Evolutionary conservation across 129 eudicot species (phyloP).

Genomic region (Centaurea solstitialis): DNA sequence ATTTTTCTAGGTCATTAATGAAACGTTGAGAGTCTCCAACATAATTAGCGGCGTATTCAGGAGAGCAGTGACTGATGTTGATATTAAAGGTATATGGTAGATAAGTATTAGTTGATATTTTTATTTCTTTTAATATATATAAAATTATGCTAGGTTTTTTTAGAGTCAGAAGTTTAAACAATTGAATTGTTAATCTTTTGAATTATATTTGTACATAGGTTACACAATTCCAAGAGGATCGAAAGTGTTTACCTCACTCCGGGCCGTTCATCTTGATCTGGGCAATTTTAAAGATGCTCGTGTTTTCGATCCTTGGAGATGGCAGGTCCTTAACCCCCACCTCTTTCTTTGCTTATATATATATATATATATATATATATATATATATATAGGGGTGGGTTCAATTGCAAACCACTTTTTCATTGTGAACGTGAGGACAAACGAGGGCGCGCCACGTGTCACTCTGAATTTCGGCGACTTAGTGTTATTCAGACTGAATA

Average conservation of each 20-base stretch:
- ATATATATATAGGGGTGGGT: no score
- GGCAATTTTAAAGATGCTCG: constrained; percentile 86
- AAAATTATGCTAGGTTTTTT: neutral
- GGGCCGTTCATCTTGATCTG: constrained; percentile 77
- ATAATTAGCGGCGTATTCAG: constrained; percentile 86
- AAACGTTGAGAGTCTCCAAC: constrained; percentile 81
- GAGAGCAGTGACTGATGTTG: constrained; percentile 72
- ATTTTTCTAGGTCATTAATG: constrained; percentile 68
- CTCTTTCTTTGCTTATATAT: neutral
- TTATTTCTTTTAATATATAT: neutral
- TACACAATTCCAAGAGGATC: constrained; percentile 86
- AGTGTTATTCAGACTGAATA: no score
- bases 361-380: no score
- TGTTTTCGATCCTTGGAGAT: constrained; percentile 86
- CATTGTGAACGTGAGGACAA: no score
- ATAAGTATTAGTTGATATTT: neutral
- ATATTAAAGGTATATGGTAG: constrained; percentile 50
- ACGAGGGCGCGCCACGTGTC: no score
- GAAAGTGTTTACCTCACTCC: constrained; percentile 75
- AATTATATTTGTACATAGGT: constrained; percentile 36
- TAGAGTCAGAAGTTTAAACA: neutral
- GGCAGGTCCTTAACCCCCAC: constrained; percentile 56
- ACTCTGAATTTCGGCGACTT: no score
- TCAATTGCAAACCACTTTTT: no score
- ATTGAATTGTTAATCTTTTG: neutral